phyloP scores from a whole-genome alignment of 1,139 yeast genomes.

The Pichiaceae sp. region DNA sequence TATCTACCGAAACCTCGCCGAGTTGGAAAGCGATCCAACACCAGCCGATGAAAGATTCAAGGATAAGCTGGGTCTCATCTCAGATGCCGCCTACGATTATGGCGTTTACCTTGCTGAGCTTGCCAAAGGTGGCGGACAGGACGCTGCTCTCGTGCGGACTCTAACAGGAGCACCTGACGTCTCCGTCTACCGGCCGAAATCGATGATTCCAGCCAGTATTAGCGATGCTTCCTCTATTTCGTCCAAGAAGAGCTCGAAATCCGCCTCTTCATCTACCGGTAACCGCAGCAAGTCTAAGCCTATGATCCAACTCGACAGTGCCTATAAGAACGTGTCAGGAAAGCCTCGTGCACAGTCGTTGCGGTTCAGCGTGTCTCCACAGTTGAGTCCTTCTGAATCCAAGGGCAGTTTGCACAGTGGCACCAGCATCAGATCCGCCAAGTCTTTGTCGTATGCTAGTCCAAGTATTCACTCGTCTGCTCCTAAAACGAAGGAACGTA shows the following conservation, averaged over 20 bases:
- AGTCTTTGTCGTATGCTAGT: background rate
- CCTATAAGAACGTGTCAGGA: background rate
- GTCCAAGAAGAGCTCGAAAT: background rate
- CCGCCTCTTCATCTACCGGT: background rate
- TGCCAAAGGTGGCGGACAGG: conserved; percentile 23
- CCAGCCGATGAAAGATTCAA: conserved; percentile 20
- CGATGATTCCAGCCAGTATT: conserved; percentile 18
- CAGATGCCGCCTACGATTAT: conserved; percentile 23
- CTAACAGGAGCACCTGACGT: conserved; percentile 26
- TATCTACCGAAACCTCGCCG: conserved; percentile 16
- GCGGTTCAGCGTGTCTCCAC: background rate
- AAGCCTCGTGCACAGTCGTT: conserved; percentile 2
- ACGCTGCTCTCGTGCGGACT: conserved; percentile 24
- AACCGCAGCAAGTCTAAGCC: background rate
- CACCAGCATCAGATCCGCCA: background rate
- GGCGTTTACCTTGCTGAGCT: conserved; percentile 25
- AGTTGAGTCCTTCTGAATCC: background rate
- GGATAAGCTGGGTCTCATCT: conserved; percentile 19
- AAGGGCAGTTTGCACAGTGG: background rate
- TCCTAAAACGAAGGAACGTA: background rate
- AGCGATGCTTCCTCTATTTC: background rate
- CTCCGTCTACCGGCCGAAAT: conserved; percentile 12
- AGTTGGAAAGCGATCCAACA: conserved; percentile 13
- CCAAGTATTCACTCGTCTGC: background rate
- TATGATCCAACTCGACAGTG: background rate